Percentiles rank a stretch among this genome's conserved stretches.
Conservation (phyloP, 202 grass and related monocot species). For the Miscanthus sacchariflorus region DNA sequence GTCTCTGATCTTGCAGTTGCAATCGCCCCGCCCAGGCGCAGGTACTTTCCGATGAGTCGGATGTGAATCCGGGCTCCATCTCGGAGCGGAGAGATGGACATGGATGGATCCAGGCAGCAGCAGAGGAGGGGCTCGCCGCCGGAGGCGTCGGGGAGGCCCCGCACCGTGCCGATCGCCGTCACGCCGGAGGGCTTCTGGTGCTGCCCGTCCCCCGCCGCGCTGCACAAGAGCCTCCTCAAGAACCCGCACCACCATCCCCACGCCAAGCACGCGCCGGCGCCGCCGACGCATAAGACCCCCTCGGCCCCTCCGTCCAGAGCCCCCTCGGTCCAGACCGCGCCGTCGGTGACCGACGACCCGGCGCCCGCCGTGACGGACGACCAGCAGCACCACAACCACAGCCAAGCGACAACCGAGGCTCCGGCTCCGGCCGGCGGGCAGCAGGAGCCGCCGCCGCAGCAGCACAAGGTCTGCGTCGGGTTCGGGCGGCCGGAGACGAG, state of each 20-base stretch:
- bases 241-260: conserved; percentile 59
- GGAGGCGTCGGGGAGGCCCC: conserved; percentile 22
- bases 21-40: not conserved
- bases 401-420: conserved; percentile 19
- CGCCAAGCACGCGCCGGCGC: not conserved
- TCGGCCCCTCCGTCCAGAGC: conserved; percentile 59
- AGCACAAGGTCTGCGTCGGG: conserved; percentile 75
- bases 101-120: not conserved
- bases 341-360: conserved; percentile 50
- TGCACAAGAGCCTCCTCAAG: conserved; percentile 92
- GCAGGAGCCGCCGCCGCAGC: conserved; percentile 1
- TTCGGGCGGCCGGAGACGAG: conserved; percentile 84
- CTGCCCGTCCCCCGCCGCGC: conserved; percentile 88
- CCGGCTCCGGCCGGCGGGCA: not conserved
- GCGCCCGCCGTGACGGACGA: not conserved
- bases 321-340: conserved; percentile 53
- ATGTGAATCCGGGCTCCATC: conserved; percentile 23
- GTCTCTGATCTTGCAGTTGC: conserved; percentile 1
- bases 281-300: conserved; percentile 53
- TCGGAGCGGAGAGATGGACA: not conserved
- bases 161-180: conserved; percentile 87
- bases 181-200: conserved; percentile 98
- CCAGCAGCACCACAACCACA: not conserved
- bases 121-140: conserved; percentile 51
- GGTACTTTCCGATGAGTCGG: not conserved